Evolutionary conservation across 176 grass and related monocot species (phyloP).

Genomic region (Oryza meyeriana): DNA sequence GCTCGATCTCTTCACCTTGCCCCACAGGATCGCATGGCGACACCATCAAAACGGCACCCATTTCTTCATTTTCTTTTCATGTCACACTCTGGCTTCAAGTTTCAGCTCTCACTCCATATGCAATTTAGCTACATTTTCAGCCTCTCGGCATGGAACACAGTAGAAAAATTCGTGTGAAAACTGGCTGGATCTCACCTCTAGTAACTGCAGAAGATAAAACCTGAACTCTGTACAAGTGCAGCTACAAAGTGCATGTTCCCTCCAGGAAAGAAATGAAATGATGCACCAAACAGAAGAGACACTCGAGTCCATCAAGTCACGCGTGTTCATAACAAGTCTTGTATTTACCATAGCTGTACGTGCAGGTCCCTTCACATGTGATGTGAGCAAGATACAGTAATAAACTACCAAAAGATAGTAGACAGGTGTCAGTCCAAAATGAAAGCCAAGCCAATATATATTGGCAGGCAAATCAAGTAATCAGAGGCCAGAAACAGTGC

Average conservation of each 20-base stretch:
- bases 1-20: slow-evolving; percentile 18
- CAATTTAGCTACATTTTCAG: background rate
- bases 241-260: background rate
- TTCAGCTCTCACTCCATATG: background rate
- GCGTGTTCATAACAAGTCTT: background rate
- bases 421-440: slow-evolving; percentile 17
- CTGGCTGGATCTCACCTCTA: background rate
- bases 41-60: background rate
- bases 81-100: background rate
- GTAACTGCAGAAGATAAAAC: background rate
- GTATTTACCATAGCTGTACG: background rate
- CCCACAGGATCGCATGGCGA: background rate
- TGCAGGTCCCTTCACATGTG: background rate
- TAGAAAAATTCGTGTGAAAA: background rate
- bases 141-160: background rate
- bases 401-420: background rate
- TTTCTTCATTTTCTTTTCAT: background rate
- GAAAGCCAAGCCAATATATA: background rate
- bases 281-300: slow-evolving; percentile 3
- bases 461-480: slow-evolving; percentile 10
- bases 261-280: background rate
- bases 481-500: slow-evolving; percentile 5
- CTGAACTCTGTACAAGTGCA: background rate
- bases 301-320: background rate
- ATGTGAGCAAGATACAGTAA: background rate